Base-by-base conservation (phyloP, 2,329 filamentous ascomycete genomes). In the Alternaria ethzedia region DNA sequence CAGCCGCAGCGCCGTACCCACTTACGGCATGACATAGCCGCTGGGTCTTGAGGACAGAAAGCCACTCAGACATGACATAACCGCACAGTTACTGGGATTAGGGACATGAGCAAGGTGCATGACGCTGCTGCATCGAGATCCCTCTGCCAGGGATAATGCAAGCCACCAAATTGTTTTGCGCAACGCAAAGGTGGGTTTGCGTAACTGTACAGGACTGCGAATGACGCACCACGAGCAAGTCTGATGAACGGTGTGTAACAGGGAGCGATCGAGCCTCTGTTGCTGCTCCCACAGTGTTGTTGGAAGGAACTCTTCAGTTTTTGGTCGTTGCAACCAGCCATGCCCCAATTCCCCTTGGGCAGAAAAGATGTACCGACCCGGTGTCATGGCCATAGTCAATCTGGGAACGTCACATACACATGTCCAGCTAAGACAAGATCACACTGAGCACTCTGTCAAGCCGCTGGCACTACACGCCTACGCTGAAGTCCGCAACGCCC, bases 1-100 rank as follows among this genome's bases (percentile, higher is more conserved):
- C 59, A 49, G 51, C 59, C 25, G 43, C 28, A 59, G 47, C 36
- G 30, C 43, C 36, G 15, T 25, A 28, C 17, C 23, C 43, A 20
- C 25, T 46, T 50, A 32, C 36, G 15, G 25, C 47, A 63, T 63
- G 60, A 54, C 60, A 63, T 54, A 43, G 54, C 44, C 32, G 49
- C 50, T 63, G 55, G 43, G 45, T 25, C 32, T 54, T 20, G 43
- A 26, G 28, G n/a, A 11, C 25, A 47, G 49, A 32, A 49, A 41
- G 43, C 55, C 30, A 25, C 32, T 47, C 43, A 20, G 11, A 44
- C 25, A 63, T 63, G 60, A 63, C 60, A 59, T 59, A 63, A 59
- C 25, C 44, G 43, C 44, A 44, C 44, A 43, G 23, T 17, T 50
- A 55, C 47, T 54, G 47, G 17, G 28, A 30, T 44, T 17, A 41